These are phyloP conservation scores for Oehlia diaphana DNA, from an alignment of 192 early-diverging fungal species.

Conservation along the genomic window DNA sequence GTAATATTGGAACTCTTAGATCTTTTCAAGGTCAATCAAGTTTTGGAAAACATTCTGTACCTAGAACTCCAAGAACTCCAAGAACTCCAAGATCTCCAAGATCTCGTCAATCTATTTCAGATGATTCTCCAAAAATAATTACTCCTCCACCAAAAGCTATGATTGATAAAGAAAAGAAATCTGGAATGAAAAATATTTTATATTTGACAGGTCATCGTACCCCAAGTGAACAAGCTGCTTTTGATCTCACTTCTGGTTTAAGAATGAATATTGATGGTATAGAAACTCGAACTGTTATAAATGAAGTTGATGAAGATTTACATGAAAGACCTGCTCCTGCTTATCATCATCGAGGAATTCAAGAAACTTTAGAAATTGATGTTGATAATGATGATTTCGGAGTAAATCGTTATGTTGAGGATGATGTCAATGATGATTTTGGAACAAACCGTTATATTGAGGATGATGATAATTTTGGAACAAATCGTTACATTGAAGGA, in stretches of 20 bases:
- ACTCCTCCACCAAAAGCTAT: not conserved
- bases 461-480: not conserved
- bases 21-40: not conserved
- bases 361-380: not conserved
- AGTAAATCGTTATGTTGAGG: too few relatives aligned
- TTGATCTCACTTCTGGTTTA: conserved; percentile 12
- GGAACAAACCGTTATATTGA: not conserved
- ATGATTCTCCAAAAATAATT: not conserved
- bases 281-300: not conserved
- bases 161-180: not conserved
- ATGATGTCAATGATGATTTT: not conserved
- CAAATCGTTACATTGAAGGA: not conserved
- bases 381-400: not conserved
- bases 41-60: not conserved
- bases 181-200: not conserved
- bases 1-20: not conserved
- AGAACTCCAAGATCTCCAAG: too few relatives aligned
- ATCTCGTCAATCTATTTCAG: too few relatives aligned
- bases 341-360: not conserved
- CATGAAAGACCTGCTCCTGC: not conserved
- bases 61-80: too few relatives aligned
- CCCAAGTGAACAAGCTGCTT: conserved; percentile 11
- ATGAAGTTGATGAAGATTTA: not conserved
- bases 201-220: conserved; percentile 17
- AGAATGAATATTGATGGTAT: not conserved